Evolutionary conservation across 306 rosid species (phyloP), one percentile per base, ranked within the genome.

Genomic region (Vigna reflexopilosa): DNA sequence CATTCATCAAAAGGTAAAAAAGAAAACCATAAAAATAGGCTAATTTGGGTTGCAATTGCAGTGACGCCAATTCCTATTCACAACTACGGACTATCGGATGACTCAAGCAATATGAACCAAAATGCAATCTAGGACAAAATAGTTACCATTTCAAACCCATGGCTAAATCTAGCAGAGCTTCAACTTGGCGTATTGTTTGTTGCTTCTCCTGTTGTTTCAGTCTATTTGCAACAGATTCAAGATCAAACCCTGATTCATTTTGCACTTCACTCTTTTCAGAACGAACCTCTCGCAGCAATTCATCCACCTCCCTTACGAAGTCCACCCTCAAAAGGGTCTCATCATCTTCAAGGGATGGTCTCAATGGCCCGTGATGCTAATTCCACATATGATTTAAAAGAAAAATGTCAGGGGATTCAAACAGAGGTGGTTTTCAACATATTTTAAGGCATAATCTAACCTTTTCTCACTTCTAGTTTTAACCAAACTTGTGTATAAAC

Each of bases 301-400:
- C 98, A 86, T 88, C 90, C 75, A 95, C 97, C 88, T 95, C 98
- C 82, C 98, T 88, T 17, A 93, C 90, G 44, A 95, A 95, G 86
- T 95, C 98, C 65, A 86, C 96, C 82, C 98, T 93, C 83, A 93
- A 72, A 32, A 95, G 88, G 32, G 82, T 76, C 58, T 93, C 98
- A 38, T 74, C 83, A 30, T n/a, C 85, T 77, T 95, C 97, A 58
- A 88, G 80, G 15, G 88, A 80, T 1, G 90, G 93, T 77, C 93
- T 86, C 40, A 85, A 38, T 12, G 88, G 94, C 67, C 97, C 97
- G 30, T 87, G 80, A 86, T 89, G 98, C 97, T 93, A 90, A 82
- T 32, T 61, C 38, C 61, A 72, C 12, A 57, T 26, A 26, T 55
- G 52, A 75, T 72, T 52, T 36, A 22, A 55, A 61, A 58, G 14